These are phyloP conservation scores for Scedosporium aurantiacum DNA, from an alignment of 2,329 filamentous ascomycete genomes.

Conservation along the genomic window DNA sequence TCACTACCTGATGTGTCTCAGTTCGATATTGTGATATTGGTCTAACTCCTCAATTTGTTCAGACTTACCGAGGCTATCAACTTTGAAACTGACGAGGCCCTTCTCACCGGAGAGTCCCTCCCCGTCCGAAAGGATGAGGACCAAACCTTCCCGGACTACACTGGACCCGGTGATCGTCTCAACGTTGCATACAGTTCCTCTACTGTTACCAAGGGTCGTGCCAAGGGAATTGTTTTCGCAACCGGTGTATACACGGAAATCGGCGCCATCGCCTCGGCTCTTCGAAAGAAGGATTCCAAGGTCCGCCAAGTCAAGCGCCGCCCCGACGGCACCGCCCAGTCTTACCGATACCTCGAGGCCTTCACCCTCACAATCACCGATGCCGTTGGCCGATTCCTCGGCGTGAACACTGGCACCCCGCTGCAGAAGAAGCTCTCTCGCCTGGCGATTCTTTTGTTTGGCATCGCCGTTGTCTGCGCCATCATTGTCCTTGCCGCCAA, in stretches of 20 bases:
- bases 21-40: not conserved
- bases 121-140: slow-evolving; percentile 39
- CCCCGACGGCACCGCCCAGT: slow-evolving; percentile 39
- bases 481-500: slow-evolving; percentile 60
- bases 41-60: not conserved
- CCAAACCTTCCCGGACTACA: slow-evolving; percentile 24
- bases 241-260: slow-evolving; percentile 51
- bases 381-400: slow-evolving; percentile 51
- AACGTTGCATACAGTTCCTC: slow-evolving; percentile 47
- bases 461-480: slow-evolving; percentile 55
- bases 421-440: slow-evolving; percentile 58
- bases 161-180: slow-evolving; percentile 36
- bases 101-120: slow-evolving; percentile 49
- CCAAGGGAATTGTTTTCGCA: slow-evolving; percentile 45
- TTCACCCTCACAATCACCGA: slow-evolving; percentile 41
- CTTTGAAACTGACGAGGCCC: slow-evolving; percentile 51
- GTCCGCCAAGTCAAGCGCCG: slow-evolving; percentile 39
- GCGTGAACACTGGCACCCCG: slow-evolving; percentile 58
- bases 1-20: not conserved
- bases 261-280: slow-evolving; percentile 40
- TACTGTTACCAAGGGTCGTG: slow-evolving; percentile 46
- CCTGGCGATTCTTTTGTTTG: slow-evolving; percentile 55
- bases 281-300: slow-evolving; percentile 41
- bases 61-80: slow-evolving; percentile 44
- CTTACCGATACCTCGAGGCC: slow-evolving; percentile 38